A percentile compares a stretch with the other conserved stretches of the same genome.
These are phyloP conservation scores for Saprolegnia parasitica DNA, from an alignment of 352 stramenopile genomes.

Conservation along the genomic window DNA sequence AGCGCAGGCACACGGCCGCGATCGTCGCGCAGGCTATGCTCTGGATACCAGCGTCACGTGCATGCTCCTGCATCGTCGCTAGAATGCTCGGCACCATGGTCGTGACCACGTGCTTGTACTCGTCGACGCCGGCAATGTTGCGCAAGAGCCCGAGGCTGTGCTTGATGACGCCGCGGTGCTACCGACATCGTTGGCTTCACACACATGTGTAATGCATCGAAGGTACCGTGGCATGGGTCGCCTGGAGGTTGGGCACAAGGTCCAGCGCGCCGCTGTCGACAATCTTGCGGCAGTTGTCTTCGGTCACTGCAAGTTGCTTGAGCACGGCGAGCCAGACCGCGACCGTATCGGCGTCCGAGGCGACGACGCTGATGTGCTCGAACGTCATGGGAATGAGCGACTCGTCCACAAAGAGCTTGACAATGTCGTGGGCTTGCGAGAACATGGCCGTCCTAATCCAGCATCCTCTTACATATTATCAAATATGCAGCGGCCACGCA, in stretches of 20 bases:
- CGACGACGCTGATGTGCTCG: conserved; percentile 24
- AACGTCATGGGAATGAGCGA: conserved; percentile 45
- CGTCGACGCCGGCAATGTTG: conserved; percentile 67
- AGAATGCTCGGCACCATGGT: conserved; percentile 50
- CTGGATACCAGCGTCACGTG: conserved; percentile 49
- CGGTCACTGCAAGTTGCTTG: conserved; percentile 70
- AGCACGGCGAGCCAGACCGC: conserved; percentile 59
- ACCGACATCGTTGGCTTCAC: not conserved
- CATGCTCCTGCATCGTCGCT: conserved; percentile 49
- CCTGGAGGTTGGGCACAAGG: conserved; percentile 53
- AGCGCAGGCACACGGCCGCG: conserved; percentile 60
- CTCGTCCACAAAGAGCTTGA: conserved; percentile 53
- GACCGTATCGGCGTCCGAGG: conserved; percentile 44
- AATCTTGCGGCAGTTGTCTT: conserved; percentile 72
- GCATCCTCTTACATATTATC: not conserved
- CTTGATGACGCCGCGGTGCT: conserved; percentile 46
- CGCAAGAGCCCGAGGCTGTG: conserved; percentile 63
- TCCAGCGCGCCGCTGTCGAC: conserved; percentile 51
- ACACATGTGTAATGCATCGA: conserved; percentile 6
- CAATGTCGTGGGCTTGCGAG: conserved; percentile 62
- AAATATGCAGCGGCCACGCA: conserved; percentile 28
- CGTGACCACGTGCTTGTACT: conserved; percentile 65
- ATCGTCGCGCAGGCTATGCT: conserved; percentile 71
- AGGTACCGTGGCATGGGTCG: conserved; percentile 36
- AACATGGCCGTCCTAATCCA: conserved; percentile 35